Conservation (phyloP, 1,284 basidiomycete species). For the Limonomyces culmigenus region DNA sequence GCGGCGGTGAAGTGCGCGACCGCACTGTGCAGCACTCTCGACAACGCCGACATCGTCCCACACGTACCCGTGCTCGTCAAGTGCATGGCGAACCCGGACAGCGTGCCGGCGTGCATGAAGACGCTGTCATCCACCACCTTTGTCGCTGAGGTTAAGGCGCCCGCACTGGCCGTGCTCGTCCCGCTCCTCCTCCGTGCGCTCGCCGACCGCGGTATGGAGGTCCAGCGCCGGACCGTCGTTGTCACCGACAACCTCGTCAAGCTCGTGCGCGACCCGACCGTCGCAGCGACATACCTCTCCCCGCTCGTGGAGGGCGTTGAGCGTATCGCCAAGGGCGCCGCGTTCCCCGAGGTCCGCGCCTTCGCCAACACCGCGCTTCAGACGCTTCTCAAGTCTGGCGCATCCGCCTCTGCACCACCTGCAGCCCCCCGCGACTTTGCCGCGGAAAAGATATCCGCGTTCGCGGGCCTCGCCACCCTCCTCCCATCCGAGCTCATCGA, state of each 20-base stretch:
- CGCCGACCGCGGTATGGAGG: constrained; percentile 94
- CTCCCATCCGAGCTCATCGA: constrained; percentile 34
- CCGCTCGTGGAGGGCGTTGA: constrained; percentile 84
- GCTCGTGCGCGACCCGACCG: constrained; percentile 82
- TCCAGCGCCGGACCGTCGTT: constrained; percentile 76
- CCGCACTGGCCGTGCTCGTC: constrained; percentile 90
- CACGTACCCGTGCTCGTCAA: constrained; percentile 88
- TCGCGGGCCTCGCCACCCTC: constrained; percentile 39
- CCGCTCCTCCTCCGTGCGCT: constrained; percentile 86
- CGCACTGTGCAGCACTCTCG: constrained; percentile 79
- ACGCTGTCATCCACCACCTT: constrained; percentile 89
- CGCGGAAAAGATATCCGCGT: constrained; percentile 37
- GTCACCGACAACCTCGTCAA: constrained; percentile 97
- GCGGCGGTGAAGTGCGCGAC: constrained; percentile 91
- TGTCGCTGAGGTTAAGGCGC: constrained; percentile 93
- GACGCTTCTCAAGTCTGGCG: constrained; percentile 68
- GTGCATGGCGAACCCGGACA: constrained; percentile 84
- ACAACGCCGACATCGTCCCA: constrained; percentile 85
- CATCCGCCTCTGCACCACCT: constrained; percentile 51
- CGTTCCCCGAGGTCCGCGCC: constrained; percentile 93
- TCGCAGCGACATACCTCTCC: constrained; percentile 83
- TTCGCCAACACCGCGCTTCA: constrained; percentile 72
- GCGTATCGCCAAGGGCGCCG: constrained; percentile 80
- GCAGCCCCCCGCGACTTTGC: constrained; percentile 50
- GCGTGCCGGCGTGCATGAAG: constrained; percentile 91